Conservation (phyloP, 768 basidiomycete species). For the Tulasnella sp. region DNA sequence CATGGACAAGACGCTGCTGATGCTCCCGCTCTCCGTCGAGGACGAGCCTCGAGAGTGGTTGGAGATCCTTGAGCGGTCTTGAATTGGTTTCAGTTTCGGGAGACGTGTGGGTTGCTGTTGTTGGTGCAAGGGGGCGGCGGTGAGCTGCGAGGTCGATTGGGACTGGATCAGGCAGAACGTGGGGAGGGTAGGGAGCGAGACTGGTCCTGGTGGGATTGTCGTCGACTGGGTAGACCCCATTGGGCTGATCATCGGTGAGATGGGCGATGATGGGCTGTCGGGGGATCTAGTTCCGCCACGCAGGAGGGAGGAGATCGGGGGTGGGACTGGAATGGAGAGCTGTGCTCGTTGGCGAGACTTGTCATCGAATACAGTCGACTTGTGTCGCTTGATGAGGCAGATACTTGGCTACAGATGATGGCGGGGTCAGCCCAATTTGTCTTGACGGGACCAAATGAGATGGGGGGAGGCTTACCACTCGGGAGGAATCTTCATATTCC, state of each 20-base stretch:
- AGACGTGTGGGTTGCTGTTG: neutral
- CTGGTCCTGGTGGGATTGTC: neutral
- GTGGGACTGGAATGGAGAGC: neutral
- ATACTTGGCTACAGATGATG: neutral
- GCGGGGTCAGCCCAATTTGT: neutral
- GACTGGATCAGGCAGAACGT: neutral
- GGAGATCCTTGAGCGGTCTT: neutral
- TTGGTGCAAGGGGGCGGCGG: neutral
- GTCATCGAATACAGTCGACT: neutral
- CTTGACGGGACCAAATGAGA: neutral
- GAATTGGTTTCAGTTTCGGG: neutral
- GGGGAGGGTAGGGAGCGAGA: constrained; percentile 18
- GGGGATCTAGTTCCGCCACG: neutral
- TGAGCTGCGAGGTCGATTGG: neutral
- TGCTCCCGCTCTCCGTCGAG: neutral
- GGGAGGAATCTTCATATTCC: constrained; percentile 2
- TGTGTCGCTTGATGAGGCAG: constrained; percentile 7
- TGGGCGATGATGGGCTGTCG: neutral
- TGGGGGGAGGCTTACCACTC: neutral
- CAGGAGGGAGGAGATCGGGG: constrained; percentile 14
- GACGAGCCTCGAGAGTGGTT: constrained; percentile 1
- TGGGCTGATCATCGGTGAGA: neutral
- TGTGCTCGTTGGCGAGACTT: neutral
- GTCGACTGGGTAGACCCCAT: neutral
- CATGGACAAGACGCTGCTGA: neutral